Conservation (phyloP, 805 yeast species). For the Myxozyma geophila region DNA sequence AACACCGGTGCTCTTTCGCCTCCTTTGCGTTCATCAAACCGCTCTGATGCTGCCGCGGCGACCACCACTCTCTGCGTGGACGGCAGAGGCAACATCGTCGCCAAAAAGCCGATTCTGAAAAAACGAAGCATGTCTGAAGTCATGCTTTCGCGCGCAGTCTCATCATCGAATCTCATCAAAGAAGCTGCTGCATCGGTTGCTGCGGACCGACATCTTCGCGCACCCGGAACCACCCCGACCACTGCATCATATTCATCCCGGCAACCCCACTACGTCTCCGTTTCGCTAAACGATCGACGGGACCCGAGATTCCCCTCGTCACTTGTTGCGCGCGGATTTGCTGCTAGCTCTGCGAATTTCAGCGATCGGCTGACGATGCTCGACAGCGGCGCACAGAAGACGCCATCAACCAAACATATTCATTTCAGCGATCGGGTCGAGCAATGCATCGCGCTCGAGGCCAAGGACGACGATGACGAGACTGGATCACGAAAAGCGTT, state of each 20-base stretch:
- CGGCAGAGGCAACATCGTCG: slow-evolving; percentile 5
- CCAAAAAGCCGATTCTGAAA: slow-evolving; percentile 82
- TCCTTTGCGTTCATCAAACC: slow-evolving; percentile 22
- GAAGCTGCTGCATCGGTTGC: slow-evolving; percentile 35
- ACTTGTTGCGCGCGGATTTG: slow-evolving; percentile 24
- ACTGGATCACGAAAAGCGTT: neutral
- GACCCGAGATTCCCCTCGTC: slow-evolving; percentile 31
- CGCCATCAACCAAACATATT: slow-evolving; percentile 57
- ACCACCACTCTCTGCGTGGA: neutral
- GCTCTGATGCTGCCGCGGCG: slow-evolving; percentile 4
- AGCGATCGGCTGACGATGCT: slow-evolving; percentile 25
- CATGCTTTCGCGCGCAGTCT: slow-evolving; percentile 53
- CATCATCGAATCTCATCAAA: slow-evolving; percentile 35
- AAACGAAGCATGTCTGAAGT: slow-evolving; percentile 83
- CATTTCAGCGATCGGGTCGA: slow-evolving; percentile 94
- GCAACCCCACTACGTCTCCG: slow-evolving; percentile 2
- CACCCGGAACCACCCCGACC: slow-evolving; percentile 34
- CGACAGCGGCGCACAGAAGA: slow-evolving; percentile 8
- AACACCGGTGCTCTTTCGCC: slow-evolving; percentile 28
- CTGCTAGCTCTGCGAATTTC: slow-evolving; percentile 32
- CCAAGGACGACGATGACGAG: slow-evolving; percentile 41
- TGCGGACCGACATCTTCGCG: slow-evolving; percentile 32
- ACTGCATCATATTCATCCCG: slow-evolving; percentile 27
- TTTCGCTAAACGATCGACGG: slow-evolving; percentile 15
- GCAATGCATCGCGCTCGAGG: slow-evolving; percentile 82